These are phyloP conservation scores for Iris macrosiphon DNA, from an alignment of 106 monocot species.

Conservation along the genomic window DNA sequence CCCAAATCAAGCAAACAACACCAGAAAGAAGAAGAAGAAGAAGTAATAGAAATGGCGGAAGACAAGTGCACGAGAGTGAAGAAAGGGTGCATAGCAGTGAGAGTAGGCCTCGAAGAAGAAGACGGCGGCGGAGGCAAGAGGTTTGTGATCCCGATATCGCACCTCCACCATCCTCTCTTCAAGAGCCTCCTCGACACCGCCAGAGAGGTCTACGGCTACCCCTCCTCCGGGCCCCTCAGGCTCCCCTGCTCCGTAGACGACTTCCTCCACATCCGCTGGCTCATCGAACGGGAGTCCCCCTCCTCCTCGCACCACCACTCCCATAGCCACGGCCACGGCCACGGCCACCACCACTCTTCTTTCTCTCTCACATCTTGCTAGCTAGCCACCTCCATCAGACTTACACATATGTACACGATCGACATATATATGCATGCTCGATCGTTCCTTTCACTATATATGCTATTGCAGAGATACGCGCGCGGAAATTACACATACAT, in stretches of 20 bases:
- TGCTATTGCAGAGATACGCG: too few species aligned
- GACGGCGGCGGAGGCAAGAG: conserved; percentile 5
- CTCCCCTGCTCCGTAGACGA: conserved; percentile 40
- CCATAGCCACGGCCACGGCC: background rate
- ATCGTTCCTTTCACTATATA: too few species aligned
- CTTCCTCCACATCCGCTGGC: conserved; percentile 32
- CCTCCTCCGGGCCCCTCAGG: conserved; percentile 24
- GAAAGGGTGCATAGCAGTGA: conserved; percentile 40
- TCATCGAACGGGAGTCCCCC: conserved; percentile 19
- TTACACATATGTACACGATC: too few species aligned
- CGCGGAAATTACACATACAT: too few species aligned
- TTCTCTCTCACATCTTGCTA: conserved; percentile 6
- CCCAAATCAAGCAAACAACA: too few species aligned
- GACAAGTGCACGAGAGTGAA: conserved; percentile 24
- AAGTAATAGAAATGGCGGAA: too few species aligned
- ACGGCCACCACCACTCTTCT: background rate
- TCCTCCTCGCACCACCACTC: background rate
- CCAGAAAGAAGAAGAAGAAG: too few species aligned
- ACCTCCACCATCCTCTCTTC: conserved; percentile 43
- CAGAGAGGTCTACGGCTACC: conserved; percentile 39
- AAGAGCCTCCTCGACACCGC: conserved; percentile 24
- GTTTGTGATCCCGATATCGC: conserved; percentile 36
- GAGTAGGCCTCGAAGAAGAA: conserved; percentile 26
- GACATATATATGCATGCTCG: too few species aligned
- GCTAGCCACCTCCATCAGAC: background rate